Conservation (phyloP, 306 rosid genomes). For the Fragaria ananassa region DNA sequence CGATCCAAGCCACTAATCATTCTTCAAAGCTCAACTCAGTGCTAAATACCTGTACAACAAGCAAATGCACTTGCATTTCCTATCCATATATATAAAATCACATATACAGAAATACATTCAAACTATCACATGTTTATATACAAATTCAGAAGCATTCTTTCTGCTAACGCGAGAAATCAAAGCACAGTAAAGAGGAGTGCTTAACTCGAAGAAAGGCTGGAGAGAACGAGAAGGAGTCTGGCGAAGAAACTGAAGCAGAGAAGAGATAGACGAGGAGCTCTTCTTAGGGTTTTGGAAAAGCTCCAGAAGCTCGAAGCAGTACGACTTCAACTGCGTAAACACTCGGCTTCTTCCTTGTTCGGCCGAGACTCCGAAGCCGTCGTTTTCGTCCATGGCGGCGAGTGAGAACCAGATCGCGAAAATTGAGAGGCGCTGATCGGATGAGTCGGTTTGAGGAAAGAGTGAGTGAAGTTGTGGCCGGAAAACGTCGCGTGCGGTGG, state of each 20-base stretch:
- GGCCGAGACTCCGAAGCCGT: not conserved
- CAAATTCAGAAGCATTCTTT: not conserved
- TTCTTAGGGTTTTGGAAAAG: slow-evolving; percentile 60
- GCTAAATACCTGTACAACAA: not conserved
- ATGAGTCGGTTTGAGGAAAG: too few species aligned
- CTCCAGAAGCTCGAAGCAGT: slow-evolving; percentile 64
- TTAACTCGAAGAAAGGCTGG: slow-evolving; percentile 84
- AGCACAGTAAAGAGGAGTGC: not conserved
- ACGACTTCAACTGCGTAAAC: slow-evolving; percentile 53
- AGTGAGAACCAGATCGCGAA: not conserved
- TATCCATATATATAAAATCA: not conserved
- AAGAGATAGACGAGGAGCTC: slow-evolving; percentile 44
- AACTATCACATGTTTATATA: not conserved
- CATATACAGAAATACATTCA: not conserved
- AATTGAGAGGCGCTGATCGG: not conserved
- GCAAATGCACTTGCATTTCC: not conserved
- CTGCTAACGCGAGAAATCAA: not conserved
- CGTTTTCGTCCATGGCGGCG: slow-evolving; percentile 40
- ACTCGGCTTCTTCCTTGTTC: slow-evolving; percentile 29
- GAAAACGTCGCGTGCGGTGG: not conserved
- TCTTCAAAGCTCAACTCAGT: not conserved
- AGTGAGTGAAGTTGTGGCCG: not conserved
- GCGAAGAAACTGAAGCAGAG: slow-evolving; percentile 54
- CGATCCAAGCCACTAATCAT: not conserved
- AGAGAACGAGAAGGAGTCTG: slow-evolving; percentile 41